phyloP scores from a whole-genome alignment of 2,329 filamentous ascomycete species.

The Microsporum canis region DNA sequence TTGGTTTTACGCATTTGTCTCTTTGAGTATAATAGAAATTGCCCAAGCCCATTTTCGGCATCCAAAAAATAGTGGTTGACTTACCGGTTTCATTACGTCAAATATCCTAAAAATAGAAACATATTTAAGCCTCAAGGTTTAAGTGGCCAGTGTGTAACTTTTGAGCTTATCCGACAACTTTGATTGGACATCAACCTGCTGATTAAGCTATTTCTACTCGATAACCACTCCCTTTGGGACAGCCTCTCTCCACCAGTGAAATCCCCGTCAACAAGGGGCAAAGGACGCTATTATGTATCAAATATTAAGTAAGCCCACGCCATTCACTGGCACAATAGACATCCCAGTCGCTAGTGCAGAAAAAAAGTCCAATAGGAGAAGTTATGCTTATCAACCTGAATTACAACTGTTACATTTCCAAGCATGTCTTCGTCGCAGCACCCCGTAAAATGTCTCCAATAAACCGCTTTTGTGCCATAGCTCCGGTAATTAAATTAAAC shows the following conservation, averaged over 20 bases:
- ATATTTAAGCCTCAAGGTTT: neutral
- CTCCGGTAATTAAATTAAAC: neutral
- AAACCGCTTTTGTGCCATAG: neutral
- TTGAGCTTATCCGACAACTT: neutral
- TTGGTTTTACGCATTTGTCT: neutral
- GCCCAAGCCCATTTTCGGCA: neutral
- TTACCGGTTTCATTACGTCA: neutral
- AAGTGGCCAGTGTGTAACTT: neutral
- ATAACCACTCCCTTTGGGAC: neutral
- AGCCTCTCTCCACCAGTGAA: neutral
- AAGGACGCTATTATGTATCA: neutral
- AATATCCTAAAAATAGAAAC: neutral
- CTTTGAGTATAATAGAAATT: neutral
- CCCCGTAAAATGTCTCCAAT: neutral
- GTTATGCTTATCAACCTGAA: neutral
- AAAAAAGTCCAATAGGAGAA: neutral
- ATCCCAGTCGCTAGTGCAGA: neutral
- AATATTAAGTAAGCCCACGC: neutral
- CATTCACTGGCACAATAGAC: neutral
- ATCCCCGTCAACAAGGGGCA: neutral
- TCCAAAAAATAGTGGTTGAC: neutral
- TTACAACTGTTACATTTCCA: neutral
- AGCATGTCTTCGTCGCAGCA: neutral
- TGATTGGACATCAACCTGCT: neutral
- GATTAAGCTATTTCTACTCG: neutral